Evolutionary conservation across 306 rosid genomes (phyloP).

Genomic region (Trifolium pratense): DNA sequence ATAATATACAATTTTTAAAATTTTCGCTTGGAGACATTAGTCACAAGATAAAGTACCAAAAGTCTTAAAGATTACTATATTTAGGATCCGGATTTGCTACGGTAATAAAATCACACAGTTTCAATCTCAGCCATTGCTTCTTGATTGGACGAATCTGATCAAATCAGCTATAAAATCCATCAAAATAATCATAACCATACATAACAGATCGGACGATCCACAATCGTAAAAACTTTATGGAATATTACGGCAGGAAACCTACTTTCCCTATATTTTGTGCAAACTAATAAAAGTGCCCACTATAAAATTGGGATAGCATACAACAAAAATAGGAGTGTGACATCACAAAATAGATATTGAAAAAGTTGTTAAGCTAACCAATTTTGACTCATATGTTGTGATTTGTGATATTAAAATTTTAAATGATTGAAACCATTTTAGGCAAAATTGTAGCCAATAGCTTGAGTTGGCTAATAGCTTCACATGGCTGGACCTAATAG

Average conservation of each 20-base stretch:
- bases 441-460: neutral
- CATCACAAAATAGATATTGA: neutral
- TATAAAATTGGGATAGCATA: neutral
- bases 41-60: neutral
- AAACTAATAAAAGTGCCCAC: neutral
- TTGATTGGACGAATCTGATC: too few species aligned
- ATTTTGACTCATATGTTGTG: neutral
- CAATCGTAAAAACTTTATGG: too few species aligned
- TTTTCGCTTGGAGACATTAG: neutral
- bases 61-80: neutral
- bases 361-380: neutral
- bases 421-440: neutral
- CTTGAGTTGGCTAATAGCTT: neutral
- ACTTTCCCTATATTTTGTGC: neutral
- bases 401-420: neutral
- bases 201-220: too few species aligned
- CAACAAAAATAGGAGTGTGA: neutral
- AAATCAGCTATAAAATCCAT: too few species aligned
- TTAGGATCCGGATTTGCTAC: too few species aligned
- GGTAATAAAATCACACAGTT: too few species aligned
- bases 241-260: too few species aligned
- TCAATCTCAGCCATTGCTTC: too few species aligned
- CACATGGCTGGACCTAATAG: neutral
- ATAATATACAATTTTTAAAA: neutral
- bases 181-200: too few species aligned